phyloP scores from a whole-genome alignment of 768 basidiomycete species.

The Lactifluus pinguis region DNA sequence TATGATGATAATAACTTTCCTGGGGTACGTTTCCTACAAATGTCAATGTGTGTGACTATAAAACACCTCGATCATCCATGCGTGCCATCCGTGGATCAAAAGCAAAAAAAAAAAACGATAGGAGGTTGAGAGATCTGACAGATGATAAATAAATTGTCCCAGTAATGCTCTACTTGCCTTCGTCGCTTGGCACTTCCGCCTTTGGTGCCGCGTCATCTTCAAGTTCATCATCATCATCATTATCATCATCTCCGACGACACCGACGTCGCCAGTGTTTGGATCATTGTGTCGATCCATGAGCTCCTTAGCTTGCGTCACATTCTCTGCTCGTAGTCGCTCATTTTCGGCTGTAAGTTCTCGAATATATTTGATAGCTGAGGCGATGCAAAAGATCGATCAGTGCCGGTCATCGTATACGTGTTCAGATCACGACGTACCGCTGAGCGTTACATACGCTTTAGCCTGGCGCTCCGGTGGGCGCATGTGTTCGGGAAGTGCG shows the following conservation, averaged over 20 bases:
- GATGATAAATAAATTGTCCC: slow-evolving; percentile 12
- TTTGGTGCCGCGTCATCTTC: neutral
- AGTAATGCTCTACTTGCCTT: slow-evolving; percentile 9
- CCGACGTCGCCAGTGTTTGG: slow-evolving; percentile 6
- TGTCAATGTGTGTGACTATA: slow-evolving; percentile 1
- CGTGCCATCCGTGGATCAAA: slow-evolving; percentile 7
- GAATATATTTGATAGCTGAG: slow-evolving; percentile 17
- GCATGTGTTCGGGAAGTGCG: slow-evolving; percentile 15
- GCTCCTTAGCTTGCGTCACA: slow-evolving; percentile 3
- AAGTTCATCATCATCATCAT: neutral
- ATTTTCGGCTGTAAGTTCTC: slow-evolving; percentile 9
- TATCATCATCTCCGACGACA: neutral
- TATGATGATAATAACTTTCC: slow-evolving; percentile 13
- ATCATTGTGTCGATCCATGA: slow-evolving; percentile 1
- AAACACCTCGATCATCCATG: slow-evolving; percentile 11
- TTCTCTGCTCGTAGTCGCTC: slow-evolving; percentile 15
- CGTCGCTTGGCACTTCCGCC: neutral
- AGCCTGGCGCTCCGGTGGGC: slow-evolving; percentile 15
- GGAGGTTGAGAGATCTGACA: neutral
- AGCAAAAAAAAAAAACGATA: slow-evolving; percentile 5
- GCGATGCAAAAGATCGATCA: slow-evolving; percentile 1
- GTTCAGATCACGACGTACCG: slow-evolving; percentile 6
- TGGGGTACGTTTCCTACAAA: slow-evolving; percentile 3
- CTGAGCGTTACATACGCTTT: slow-evolving; percentile 14
- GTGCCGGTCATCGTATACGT: neutral